Conservation (phyloP, 2,329 filamentous ascomycete species). For the Aspergillus unguis region DNA sequence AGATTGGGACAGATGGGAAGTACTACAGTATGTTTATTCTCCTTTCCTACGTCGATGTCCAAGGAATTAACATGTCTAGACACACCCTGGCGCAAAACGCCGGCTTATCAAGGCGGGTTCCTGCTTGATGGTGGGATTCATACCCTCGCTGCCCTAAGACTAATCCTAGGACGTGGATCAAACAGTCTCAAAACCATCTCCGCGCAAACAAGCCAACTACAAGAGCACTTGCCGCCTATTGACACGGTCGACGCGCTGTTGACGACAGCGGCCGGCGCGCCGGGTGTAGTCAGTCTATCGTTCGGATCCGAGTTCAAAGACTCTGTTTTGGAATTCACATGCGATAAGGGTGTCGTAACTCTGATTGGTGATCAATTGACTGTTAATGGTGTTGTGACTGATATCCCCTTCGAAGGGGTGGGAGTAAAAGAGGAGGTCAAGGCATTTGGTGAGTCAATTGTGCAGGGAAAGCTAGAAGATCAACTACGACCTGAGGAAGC, state of each 20-base stretch:
- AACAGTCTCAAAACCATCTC: slow-evolving; percentile 45
- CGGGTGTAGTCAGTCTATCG: slow-evolving; percentile 50
- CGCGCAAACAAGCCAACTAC: slow-evolving; percentile 50
- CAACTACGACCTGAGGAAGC: slow-evolving; percentile 52
- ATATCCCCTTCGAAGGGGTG: slow-evolving; percentile 48
- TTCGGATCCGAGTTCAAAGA: slow-evolving; percentile 53
- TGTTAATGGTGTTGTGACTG: slow-evolving; percentile 36
- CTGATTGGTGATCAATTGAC: slow-evolving; percentile 38
- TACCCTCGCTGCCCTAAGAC: slow-evolving; percentile 50
- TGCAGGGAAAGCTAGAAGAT: slow-evolving; percentile 40
- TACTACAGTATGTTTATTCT: slow-evolving; percentile 45
- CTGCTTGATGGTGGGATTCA: slow-evolving; percentile 59
- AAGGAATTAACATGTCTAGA: slow-evolving; percentile 24
- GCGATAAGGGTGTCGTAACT: slow-evolving; percentile 50
- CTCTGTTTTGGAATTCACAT: slow-evolving; percentile 49
- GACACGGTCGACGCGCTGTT: slow-evolving; percentile 56
- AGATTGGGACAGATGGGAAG: slow-evolving; percentile 50
- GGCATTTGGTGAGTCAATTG: slow-evolving; percentile 51
- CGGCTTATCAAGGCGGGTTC: slow-evolving; percentile 58
- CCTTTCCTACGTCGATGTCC: not conserved
- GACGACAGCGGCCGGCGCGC: slow-evolving; percentile 47
- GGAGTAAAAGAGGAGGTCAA: slow-evolving; percentile 53
- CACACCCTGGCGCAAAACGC: slow-evolving; percentile 56
- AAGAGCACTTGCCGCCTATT: slow-evolving; percentile 52
- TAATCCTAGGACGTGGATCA: slow-evolving; percentile 44